Evolutionary conservation across 352 stramenopile species (phyloP).

Genomic region (Phytopythium litorale): DNA sequence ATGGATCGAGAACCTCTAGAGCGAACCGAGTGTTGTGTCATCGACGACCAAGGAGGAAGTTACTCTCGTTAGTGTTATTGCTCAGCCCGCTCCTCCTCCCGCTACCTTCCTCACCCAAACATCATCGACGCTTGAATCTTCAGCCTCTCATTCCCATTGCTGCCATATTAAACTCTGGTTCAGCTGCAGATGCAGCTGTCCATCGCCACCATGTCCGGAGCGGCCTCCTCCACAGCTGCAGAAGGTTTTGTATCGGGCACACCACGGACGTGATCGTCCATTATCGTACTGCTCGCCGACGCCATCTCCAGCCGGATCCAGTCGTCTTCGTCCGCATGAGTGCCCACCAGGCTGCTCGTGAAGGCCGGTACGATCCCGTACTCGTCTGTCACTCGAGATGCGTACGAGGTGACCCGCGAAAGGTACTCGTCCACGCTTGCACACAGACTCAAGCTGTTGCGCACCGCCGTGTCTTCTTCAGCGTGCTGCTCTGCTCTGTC

Average conservation of each 20-base stretch:
- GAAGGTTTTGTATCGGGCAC: not conserved
- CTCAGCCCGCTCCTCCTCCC: not conserved
- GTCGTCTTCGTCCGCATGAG: not conserved
- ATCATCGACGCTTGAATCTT: not conserved
- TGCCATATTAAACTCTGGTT: not conserved
- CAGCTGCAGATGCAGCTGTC: not conserved
- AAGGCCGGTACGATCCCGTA: conserved; percentile 3
- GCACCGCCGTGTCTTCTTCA: not conserved
- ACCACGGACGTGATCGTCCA: conserved; percentile 2
- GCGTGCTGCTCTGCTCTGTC: not conserved
- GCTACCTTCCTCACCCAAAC: not conserved
- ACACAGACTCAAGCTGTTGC: conserved; percentile 4
- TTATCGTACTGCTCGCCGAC: conserved; percentile 1
- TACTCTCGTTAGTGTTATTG: not conserved
- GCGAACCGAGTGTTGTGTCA: not conserved
- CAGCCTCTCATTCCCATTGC: not conserved
- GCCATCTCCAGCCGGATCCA: conserved; percentile 4
- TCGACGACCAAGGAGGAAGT: not conserved
- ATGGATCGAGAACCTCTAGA: not conserved
- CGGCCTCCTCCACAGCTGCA: not conserved
- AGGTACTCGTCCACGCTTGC: conserved; percentile 10
- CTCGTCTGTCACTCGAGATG: conserved; percentile 4
- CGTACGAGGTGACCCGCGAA: not conserved
- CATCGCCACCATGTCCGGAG: not conserved
- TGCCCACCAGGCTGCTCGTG: not conserved